These are phyloP conservation scores for Pholiota microspora DNA, from an alignment of 768 basidiomycete genomes.

Conservation along the genomic window DNA sequence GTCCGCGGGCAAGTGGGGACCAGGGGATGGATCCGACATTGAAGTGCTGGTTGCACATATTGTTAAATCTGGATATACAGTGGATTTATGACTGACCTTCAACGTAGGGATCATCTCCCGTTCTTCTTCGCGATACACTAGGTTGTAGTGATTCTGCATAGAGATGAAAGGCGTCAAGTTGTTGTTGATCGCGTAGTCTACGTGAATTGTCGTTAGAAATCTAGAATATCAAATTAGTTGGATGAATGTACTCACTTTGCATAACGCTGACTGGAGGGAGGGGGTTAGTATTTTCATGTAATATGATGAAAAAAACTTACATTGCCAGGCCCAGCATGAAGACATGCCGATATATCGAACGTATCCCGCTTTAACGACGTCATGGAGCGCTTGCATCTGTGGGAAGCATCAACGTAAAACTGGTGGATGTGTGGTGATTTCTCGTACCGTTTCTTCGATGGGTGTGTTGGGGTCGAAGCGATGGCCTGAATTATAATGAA, in stretches of 20 bases:
- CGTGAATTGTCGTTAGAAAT: not conserved
- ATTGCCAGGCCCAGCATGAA: constrained; percentile 56
- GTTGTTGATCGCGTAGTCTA: constrained; percentile 61
- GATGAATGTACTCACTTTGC: constrained; percentile 40
- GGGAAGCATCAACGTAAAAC: not conserved
- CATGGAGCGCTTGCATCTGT: constrained; percentile 67
- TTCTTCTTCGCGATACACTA: constrained; percentile 66
- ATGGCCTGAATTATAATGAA: constrained; percentile 35
- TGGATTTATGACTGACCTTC: constrained; percentile 33
- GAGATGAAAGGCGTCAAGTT: constrained; percentile 61
- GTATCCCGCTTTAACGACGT: constrained; percentile 66
- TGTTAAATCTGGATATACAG: not conserved
- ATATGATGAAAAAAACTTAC: constrained; percentile 25
- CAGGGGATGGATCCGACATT: constrained; percentile 59
- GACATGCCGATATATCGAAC: constrained; percentile 63
- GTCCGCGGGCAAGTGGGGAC: constrained; percentile 56
- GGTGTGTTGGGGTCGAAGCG: constrained; percentile 58
- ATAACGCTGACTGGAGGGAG: constrained; percentile 54
- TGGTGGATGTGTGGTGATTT: not conserved
- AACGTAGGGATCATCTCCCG: constrained; percentile 62
- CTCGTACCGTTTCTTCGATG: constrained; percentile 48
- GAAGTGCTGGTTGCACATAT: constrained; percentile 33
- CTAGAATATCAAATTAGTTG: not conserved
- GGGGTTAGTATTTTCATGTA: too few relatives aligned
- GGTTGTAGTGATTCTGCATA: constrained; percentile 67